Evolutionary conservation across 2,329 filamentous ascomycete species (phyloP).

Genomic region (Phialophora verrucosa): DNA sequence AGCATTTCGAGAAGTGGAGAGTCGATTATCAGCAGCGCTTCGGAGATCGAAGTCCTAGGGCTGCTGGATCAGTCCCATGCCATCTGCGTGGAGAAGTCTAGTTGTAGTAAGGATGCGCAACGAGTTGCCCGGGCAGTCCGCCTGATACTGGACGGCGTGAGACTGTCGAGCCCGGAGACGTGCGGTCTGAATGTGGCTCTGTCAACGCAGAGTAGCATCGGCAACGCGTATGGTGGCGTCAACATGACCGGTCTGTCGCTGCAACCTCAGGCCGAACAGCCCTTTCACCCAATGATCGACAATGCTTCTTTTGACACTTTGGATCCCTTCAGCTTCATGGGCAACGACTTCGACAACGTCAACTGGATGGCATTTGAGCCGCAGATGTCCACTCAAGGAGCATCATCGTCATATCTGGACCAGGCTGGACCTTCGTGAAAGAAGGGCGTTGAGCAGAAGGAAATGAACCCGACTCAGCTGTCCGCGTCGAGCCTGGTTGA

Average conservation of each 20-base stretch:
- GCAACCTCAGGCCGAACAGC: conserved; percentile 15
- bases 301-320: conserved; percentile 30
- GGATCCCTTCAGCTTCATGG: conserved; percentile 38
- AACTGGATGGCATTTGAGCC: conserved; percentile 37
- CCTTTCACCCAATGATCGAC: conserved; percentile 5
- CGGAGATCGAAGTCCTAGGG: conserved; percentile 20
- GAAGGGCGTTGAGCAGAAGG: neutral
- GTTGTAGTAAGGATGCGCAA: conserved; percentile 32
- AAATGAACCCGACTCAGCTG: neutral
- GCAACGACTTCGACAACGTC: conserved; percentile 33
- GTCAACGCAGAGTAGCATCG: neutral
- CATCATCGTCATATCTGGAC: neutral
- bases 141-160: conserved; percentile 29
- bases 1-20: neutral
- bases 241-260: conserved; percentile 1
- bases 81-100: conserved; percentile 36
- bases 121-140: conserved; percentile 35
- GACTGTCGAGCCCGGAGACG: neutral
- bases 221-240: neutral
- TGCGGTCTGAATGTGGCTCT: neutral
- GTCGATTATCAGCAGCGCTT: conserved; percentile 30
- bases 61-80: conserved; percentile 30
- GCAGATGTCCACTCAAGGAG: conserved; percentile 17
- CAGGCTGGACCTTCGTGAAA: neutral
- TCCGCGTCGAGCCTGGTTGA: neutral